Conservation (phyloP, 139 green algal species). For the Raphidocelis subcapitata region DNA sequence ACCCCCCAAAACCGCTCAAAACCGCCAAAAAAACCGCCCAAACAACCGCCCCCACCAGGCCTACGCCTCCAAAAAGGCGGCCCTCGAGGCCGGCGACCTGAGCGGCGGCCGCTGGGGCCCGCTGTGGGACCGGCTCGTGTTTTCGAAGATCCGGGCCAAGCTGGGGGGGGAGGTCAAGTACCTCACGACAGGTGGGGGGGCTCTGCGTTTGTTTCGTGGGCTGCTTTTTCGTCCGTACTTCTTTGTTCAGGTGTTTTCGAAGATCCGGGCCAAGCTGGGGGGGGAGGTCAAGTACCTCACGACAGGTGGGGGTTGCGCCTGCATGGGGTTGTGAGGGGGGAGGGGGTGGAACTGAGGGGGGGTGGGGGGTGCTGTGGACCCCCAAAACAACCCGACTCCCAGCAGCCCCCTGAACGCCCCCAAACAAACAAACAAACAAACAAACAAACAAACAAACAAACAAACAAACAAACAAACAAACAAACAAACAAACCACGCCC, state of each 20-base stretch:
- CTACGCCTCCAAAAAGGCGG: constrained; percentile 71
- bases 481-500: too few relatives aligned
- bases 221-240: background rate
- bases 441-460: too few relatives aligned
- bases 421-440: too few relatives aligned
- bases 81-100: constrained; percentile 50
- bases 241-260: constrained; percentile 68
- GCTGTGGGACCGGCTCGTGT: constrained; percentile 93
- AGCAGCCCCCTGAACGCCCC: too few relatives aligned
- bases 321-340: too few relatives aligned
- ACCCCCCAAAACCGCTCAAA: too few relatives aligned
- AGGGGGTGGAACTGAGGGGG: too few relatives aligned
- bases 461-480: too few relatives aligned
- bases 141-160: constrained; percentile 87
- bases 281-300: constrained; percentile 62
- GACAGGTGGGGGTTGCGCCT: constrained; percentile 54
- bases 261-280: constrained; percentile 79
- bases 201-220: background rate
- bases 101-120: constrained; percentile 65
- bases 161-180: constrained; percentile 67
- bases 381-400: too few relatives aligned
- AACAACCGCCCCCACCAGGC: too few relatives aligned
- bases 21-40: too few relatives aligned
- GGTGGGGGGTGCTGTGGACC: too few relatives aligned
- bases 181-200: constrained; percentile 53